These are phyloP conservation scores for Clonostachys rhizophaga DNA, from an alignment of 2,329 filamentous ascomycete genomes.

Conservation along the genomic window DNA sequence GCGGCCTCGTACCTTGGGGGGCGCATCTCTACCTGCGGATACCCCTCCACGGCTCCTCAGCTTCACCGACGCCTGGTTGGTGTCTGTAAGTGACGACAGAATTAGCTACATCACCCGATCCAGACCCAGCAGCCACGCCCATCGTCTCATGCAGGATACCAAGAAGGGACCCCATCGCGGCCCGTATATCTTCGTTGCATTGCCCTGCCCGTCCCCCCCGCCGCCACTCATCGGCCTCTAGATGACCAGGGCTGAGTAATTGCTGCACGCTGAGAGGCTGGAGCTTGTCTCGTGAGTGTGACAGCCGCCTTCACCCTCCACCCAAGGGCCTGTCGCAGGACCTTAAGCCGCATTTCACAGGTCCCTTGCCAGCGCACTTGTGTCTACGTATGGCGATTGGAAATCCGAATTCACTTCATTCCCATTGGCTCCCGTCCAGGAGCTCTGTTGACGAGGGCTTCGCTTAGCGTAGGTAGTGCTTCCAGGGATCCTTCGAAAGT, in stretches of 20 bases:
- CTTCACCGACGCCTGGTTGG: no score
- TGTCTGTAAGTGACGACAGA: no score
- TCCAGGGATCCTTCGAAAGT: neutral
- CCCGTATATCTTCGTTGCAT: no score
- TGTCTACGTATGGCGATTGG: neutral
- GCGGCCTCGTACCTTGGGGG: no score
- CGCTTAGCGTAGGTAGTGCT: neutral
- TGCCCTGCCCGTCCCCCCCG: no score
- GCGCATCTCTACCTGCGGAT: no score
- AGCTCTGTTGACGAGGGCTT: neutral
- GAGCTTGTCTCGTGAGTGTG: neutral
- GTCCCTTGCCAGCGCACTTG: neutral
- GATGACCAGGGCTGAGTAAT: slow-evolving; percentile 14
- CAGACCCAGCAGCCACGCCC: no score
- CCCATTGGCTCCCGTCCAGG: neutral
- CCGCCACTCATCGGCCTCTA: no score
- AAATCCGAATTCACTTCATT: neutral
- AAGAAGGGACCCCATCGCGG: no score
- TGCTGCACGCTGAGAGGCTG: slow-evolving; percentile 14
- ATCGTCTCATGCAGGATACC: no score
- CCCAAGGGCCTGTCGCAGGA: neutral
- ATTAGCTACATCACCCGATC: no score
- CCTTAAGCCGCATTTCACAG: neutral
- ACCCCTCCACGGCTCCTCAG: no score
- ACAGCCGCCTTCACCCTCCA: neutral